A percentile compares a stretch with the other conserved stretches of the same genome.
phyloP scores from a whole-genome alignment of 2,329 filamentous ascomycete genomes.

The Talaromyces sp. region DNA sequence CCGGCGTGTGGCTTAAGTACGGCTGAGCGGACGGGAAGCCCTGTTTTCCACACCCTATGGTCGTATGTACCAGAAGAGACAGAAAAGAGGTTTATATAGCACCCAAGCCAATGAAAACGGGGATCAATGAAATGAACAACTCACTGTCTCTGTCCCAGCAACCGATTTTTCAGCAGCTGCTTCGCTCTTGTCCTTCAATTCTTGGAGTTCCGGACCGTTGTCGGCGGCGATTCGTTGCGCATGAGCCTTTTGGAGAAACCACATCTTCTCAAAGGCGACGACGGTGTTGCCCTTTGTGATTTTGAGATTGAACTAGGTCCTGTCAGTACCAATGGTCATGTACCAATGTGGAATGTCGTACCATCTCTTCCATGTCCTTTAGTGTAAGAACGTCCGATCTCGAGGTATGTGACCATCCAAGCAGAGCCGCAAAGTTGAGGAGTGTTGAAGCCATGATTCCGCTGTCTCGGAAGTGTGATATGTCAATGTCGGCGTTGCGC shows the following conservation, averaged over 20 bases:
- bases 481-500: constrained; percentile 64
- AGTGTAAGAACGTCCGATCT: constrained; percentile 68
- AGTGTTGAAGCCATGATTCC: constrained; percentile 60
- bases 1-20: constrained; percentile 15
- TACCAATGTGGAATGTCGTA: constrained; percentile 32
- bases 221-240: constrained; percentile 44
- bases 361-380: constrained; percentile 63
- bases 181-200: constrained; percentile 35
- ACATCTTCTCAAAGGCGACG: constrained; percentile 73
- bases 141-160: background rate
- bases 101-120: constrained; percentile 1
- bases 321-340: constrained; percentile 18
- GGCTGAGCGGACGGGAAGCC: constrained; percentile 15
- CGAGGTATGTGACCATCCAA: constrained; percentile 72
- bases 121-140: background rate
- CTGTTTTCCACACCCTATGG: constrained; percentile 15
- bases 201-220: constrained; percentile 38
- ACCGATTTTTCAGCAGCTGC: constrained; percentile 19
- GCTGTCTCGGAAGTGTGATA: constrained; percentile 51
- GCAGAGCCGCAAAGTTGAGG: constrained; percentile 76
- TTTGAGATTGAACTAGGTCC: constrained; percentile 66
- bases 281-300: constrained; percentile 89
- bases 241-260: constrained; percentile 71
- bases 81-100: background rate
- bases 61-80: constrained; percentile 4